These are phyloP conservation scores for Globisporangium alternatum DNA, from an alignment of 352 stramenopile species.

Conservation along the genomic window DNA sequence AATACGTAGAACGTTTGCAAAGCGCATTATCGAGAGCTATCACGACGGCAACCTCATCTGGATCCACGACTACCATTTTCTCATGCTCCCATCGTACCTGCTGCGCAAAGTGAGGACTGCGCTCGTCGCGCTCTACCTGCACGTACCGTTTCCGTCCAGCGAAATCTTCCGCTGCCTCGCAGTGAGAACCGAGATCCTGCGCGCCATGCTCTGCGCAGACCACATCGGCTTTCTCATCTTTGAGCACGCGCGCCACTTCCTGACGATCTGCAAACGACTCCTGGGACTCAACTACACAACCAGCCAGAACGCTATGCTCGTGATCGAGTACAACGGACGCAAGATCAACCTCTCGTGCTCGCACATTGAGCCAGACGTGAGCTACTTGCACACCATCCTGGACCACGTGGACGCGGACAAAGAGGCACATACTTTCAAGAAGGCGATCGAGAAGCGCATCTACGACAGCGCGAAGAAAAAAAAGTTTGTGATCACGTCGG, in stretches of 20 bases:
- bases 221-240: constrained; percentile 94
- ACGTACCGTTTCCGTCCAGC: constrained; percentile 97
- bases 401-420: constrained; percentile 47
- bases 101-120: constrained; percentile 88
- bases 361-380: constrained; percentile 94
- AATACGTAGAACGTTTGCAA: constrained; percentile 33
- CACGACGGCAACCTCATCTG: constrained; percentile 90
- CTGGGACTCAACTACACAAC: constrained; percentile 94
- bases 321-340: constrained; percentile 96
- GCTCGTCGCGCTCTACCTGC: constrained; percentile 96
- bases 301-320: constrained; percentile 82
- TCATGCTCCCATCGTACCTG: constrained; percentile 97
- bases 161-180: constrained; percentile 97
- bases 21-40: constrained; percentile 68
- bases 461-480: constrained; percentile 26
- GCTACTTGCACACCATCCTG: constrained; percentile 62
- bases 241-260: constrained; percentile 92
- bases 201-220: constrained; percentile 88
- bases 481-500: constrained; percentile 83
- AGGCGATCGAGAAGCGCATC: constrained; percentile 39
- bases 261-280: constrained; percentile 90
- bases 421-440: constrained; percentile 24
- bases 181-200: constrained; percentile 88
- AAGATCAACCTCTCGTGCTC: constrained; percentile 95
- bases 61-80: constrained; percentile 98